Base-by-base conservation (phyloP, 768 basidiomycete genomes). In the Mycena kentingensis region DNA sequence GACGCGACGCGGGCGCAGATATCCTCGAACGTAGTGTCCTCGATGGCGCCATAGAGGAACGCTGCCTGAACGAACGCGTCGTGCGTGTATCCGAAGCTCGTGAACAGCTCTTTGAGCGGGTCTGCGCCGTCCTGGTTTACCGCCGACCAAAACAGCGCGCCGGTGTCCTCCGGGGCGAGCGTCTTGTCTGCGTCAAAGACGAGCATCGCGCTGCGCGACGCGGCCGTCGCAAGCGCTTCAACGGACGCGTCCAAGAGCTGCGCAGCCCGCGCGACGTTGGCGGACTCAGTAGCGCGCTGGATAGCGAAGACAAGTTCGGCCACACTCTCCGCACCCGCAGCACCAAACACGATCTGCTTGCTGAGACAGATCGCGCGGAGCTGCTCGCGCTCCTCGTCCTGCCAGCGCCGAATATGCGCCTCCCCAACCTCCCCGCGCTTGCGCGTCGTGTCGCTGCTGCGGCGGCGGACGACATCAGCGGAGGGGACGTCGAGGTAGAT, bases 121-220 rank as follows among this genome's bases (percentile, higher is more conserved):
- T 60, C 36, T 15, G 42, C 51, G 25, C 31, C 35, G 31, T 35
- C 29, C 46, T n/a, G 31, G 42, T 18, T 38, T 31, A 45, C 15
- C 29, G 39, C 50, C 13, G 50, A 31, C 56, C 56, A 61, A 54
- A 65, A 65, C 18, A 63, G 27, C 27, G 35, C 31, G 13, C 63
- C 61, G 7, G 63, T 63, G 51, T 65, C 63, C 15, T 49, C 46
- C 27, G 60, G 47, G 46, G 57, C 42, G 38, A 63, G 32, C 19
- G 63, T 65, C 28, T 57, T 61, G 52, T 65, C 63, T 3, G 58
- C 62, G 31, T 65, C 63, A 18, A 65, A 48, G n/a, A 65, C 63
- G 3, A 63, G 41, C 48, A 55, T 47, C 3, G 51, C 34, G 31
- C 49, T 29, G 28, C 13, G 26, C 54, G 47, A 47, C 27, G 31